Evolutionary conservation across 441 rosid genomes (phyloP).

Genomic region (Syzygium syzygioides): DNA sequence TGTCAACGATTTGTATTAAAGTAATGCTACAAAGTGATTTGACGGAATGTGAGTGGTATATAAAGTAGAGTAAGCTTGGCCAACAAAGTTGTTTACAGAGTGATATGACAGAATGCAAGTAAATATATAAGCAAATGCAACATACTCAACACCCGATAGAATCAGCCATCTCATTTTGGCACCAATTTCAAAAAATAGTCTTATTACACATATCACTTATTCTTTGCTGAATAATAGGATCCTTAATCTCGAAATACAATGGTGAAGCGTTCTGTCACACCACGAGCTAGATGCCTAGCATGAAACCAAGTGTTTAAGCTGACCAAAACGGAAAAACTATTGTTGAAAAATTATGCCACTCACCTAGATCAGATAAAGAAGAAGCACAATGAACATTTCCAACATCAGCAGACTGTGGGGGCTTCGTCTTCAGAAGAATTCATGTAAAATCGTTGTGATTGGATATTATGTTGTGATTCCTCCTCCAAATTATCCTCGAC

Average conservation of each 20-base stretch:
- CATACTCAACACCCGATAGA: neutral
- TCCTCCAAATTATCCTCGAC: conserved; percentile 14
- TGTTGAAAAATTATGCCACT: conserved; percentile 15
- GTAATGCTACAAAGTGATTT: neutral
- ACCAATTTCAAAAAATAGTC: neutral
- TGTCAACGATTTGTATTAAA: neutral
- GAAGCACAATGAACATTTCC: conserved; percentile 25
- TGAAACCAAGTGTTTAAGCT: neutral
- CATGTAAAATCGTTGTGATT: conserved; percentile 19
- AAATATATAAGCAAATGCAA: neutral
- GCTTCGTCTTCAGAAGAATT: conserved; percentile 45
- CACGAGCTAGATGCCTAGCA: neutral
- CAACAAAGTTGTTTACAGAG: neutral
- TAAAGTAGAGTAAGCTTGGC: neutral
- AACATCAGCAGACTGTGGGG: conserved; percentile 21
- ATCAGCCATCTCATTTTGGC: neutral
- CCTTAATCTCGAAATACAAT: neutral
- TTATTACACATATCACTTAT: neutral
- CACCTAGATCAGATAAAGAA: conserved; percentile 42
- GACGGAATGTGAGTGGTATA: neutral
- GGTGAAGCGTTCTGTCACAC: no score
- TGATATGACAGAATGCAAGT: neutral
- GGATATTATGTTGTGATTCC: conserved; percentile 4
- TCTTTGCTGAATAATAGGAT: neutral
- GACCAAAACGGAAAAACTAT: neutral